A percentile compares a stretch with the other conserved stretches of the same genome.
These are phyloP conservation scores for Penicillium vulpinum DNA, from an alignment of 2,329 filamentous ascomycete genomes.

Conservation along the genomic window DNA sequence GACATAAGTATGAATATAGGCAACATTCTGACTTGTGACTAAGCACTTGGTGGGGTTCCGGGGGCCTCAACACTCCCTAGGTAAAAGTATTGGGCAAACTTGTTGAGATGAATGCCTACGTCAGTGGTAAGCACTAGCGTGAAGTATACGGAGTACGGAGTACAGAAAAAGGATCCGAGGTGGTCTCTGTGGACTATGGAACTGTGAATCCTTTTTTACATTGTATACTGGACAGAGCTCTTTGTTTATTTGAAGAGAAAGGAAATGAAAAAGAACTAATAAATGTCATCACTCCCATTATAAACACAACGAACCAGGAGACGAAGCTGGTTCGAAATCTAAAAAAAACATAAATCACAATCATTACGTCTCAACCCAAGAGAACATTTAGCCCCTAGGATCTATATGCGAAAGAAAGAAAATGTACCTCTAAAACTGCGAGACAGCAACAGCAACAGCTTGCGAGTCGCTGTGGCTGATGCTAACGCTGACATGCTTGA, in stretches of 20 bases:
- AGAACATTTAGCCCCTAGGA: constrained; percentile 4
- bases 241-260: not conserved
- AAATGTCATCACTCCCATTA: constrained; percentile 29
- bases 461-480: constrained; percentile 95
- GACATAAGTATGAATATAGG: not conserved
- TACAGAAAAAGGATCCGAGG: too few species aligned
- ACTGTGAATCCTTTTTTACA: not conserved
- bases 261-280: constrained; percentile 11
- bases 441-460: constrained; percentile 89
- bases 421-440: constrained; percentile 60
- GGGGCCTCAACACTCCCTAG: too few species aligned
- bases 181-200: too few species aligned
- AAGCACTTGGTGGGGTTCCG: too few species aligned
- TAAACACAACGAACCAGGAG: constrained; percentile 29
- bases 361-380: constrained; percentile 27
- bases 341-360: constrained; percentile 28
- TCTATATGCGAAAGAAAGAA: constrained; percentile 16
- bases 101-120: too few species aligned
- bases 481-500: constrained; percentile 86
- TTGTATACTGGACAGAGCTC: not conserved
- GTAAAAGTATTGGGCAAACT: too few species aligned
- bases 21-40: too few species aligned
- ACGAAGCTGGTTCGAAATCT: constrained; percentile 24
- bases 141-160: too few species aligned
- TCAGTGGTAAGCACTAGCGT: too few species aligned